A percentile compares a stretch with the other conserved stretches of the same genome.
Evolutionary conservation across 805 yeast genomes (phyloP).

Genomic region (Metschnikowia rubicola): DNA sequence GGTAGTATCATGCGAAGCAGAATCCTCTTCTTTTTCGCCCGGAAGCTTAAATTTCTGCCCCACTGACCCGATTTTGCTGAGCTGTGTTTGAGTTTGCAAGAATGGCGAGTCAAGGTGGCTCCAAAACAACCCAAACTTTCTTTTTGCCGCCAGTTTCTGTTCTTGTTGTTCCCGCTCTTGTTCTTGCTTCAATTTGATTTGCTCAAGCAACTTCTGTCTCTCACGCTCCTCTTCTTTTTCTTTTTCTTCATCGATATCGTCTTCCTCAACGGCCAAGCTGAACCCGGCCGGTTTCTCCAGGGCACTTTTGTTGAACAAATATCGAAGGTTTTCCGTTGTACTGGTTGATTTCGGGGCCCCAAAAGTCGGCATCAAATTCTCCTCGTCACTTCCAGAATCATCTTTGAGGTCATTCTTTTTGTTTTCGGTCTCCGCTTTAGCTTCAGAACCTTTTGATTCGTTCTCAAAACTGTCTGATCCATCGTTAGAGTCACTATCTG

Average conservation of each 20-base stretch:
- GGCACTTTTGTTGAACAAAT: conserved; percentile 54
- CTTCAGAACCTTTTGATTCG: no score
- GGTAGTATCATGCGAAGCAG: conserved; percentile 20
- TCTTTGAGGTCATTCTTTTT: no score
- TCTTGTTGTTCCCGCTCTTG: conserved; percentile 27
- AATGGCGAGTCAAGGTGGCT: conserved; percentile 84
- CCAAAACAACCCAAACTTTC: conserved; percentile 62
- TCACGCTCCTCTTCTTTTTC: conserved; percentile 12
- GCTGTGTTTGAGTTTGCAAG: conserved; percentile 77
- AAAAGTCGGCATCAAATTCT: conserved; percentile 56
- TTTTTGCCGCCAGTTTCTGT: conserved; percentile 22
- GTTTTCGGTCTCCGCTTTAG: no score
- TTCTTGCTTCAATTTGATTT: conserved; percentile 31
- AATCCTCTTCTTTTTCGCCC: conserved; percentile 29
- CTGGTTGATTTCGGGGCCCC: conserved; percentile 36
- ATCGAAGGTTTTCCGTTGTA: conserved; percentile 58
- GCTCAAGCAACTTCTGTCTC: conserved; percentile 26
- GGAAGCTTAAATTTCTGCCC: conserved; percentile 32
- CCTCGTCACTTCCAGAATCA: conserved; percentile 17
- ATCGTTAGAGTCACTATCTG: no score
- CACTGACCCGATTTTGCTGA: conserved; percentile 50
- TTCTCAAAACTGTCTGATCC: no score
- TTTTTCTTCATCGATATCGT: conserved; percentile 17
- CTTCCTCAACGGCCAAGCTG: conserved; percentile 39
- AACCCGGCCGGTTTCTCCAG: conserved; percentile 15